A percentile compares a stretch with the other conserved stretches of the same genome.
These are phyloP conservation scores for Sabuloglossum arenarium DNA, from an alignment of 495 filamentous ascomycete genomes.

Conservation along the genomic window DNA sequence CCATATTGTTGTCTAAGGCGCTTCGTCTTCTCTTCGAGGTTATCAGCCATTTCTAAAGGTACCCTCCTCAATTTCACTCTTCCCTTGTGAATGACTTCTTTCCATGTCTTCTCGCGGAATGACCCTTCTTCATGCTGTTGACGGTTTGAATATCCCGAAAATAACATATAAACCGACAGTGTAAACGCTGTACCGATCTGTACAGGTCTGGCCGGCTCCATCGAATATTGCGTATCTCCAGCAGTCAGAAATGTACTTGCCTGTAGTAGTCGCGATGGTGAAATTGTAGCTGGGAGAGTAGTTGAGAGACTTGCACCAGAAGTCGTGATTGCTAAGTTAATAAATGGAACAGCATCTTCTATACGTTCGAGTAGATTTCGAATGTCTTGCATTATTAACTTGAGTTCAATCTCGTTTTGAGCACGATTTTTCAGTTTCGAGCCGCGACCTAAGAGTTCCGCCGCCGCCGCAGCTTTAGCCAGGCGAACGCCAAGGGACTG, in stretches of 20 bases:
- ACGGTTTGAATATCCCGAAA: constrained; percentile 48
- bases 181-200: constrained; percentile 83
- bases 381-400: constrained; percentile 52
- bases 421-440: constrained; percentile 26
- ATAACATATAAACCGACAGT: constrained; percentile 92
- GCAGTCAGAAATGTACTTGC: constrained; percentile 82
- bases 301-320: constrained; percentile 76
- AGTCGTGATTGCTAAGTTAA: constrained; percentile 88
- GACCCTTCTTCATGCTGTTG: constrained; percentile 36
- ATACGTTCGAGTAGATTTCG: constrained; percentile 55
- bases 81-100: constrained; percentile 93
- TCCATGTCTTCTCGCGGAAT: constrained; percentile 69
- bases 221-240: constrained; percentile 66
- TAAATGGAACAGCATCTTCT: constrained; percentile 81
- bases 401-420: constrained; percentile 37
- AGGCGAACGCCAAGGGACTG: constrained; percentile 63
- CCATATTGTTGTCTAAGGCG: not conserved
- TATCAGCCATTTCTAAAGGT: constrained; percentile 20
- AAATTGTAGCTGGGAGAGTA: constrained; percentile 59
- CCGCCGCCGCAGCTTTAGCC: constrained; percentile 42
- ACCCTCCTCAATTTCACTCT: constrained; percentile 53
- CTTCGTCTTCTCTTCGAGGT: constrained; percentile 11
- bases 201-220: constrained; percentile 37
- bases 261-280: constrained; percentile 77
- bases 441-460: constrained; percentile 33